A percentile compares a stretch with the other conserved stretches of the same genome.
phyloP scores from a whole-genome alignment of 2,329 filamentous ascomycete species.

The Colletotrichum spaethianum region DNA sequence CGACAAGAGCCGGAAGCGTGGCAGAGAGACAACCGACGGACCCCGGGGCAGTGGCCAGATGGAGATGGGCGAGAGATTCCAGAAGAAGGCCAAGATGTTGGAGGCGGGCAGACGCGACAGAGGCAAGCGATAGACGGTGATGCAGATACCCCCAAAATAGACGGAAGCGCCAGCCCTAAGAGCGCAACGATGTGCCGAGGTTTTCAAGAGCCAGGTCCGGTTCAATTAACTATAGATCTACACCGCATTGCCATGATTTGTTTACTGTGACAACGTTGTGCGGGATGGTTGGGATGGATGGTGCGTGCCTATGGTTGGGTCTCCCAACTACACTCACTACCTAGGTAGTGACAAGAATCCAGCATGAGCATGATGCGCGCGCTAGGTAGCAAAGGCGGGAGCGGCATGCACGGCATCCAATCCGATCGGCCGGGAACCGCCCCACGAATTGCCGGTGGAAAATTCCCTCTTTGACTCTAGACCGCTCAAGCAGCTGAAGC shows the following conservation, averaged over 20 bases:
- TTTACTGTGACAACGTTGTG: background rate
- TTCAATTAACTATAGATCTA: background rate
- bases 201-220: background rate
- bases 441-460: background rate
- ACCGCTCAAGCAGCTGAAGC: slow-evolving; percentile 3
- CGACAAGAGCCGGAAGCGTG: slow-evolving; percentile 90
- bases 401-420: slow-evolving; percentile 7
- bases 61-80: slow-evolving; percentile 81
- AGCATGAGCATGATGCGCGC: background rate
- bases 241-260: background rate
- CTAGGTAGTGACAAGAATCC: background rate
- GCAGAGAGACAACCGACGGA: slow-evolving; percentile 77
- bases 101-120: slow-evolving; percentile 62
- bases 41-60: slow-evolving; percentile 73
- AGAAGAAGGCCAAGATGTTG: slow-evolving; percentile 75
- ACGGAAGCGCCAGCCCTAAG: background rate
- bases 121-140: slow-evolving; percentile 55
- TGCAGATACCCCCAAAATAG: slow-evolving; percentile 20
- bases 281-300: background rate
- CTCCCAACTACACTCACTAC: background rate
- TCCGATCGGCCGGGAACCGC: slow-evolving; percentile 16
- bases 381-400: background rate
- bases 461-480: background rate
- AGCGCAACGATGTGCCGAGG: slow-evolving; percentile 18
- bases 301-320: background rate